Evolutionary conservation across 805 yeast species (phyloP).

Genomic region (Isabelozyma pseudorhagii): DNA sequence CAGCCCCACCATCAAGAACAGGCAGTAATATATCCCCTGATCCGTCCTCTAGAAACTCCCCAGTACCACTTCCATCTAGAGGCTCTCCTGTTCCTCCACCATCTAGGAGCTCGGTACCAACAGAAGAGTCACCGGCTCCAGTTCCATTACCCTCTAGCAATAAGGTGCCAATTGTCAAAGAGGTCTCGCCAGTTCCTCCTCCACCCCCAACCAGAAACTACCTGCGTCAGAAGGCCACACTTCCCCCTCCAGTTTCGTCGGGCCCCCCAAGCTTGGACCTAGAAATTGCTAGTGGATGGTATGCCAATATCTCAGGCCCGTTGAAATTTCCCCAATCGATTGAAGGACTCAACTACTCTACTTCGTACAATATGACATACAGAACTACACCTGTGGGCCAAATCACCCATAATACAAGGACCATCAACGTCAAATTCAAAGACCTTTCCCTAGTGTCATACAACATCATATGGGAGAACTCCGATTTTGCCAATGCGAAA

Average conservation of each 20-base stretch:
- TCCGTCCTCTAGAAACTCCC: neutral
- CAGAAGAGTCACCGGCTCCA: constrained; percentile 4
- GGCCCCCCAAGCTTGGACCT: constrained; percentile 38
- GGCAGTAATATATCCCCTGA: too few species aligned
- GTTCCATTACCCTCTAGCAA: too few species aligned
- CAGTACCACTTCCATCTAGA: constrained; percentile 3
- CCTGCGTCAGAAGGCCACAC: constrained; percentile 7
- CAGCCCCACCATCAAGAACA: constrained; percentile 5
- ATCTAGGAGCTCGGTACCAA: neutral
- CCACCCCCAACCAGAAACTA: constrained; percentile 30
- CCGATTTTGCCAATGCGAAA: constrained; percentile 15
- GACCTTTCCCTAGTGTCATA: constrained; percentile 41
- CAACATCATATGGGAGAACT: constrained; percentile 39
- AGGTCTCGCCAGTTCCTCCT: constrained; percentile 17
- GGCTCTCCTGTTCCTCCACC: constrained; percentile 3
- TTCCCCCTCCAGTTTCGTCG: constrained; percentile 14
- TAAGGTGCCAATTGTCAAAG: constrained; percentile 1
- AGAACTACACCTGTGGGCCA: constrained; percentile 4
- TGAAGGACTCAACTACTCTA: constrained; percentile 29
- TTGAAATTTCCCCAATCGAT: constrained; percentile 36
- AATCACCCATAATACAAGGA: constrained; percentile 15
- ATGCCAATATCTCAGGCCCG: constrained; percentile 23
- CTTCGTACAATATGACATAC: constrained; percentile 14
- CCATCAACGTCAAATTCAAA: constrained; percentile 32
- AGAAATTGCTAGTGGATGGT: constrained; percentile 48